phyloP scores from a whole-genome alignment of 805 yeast species.

The Dipodascopsis uninucleata region DNA sequence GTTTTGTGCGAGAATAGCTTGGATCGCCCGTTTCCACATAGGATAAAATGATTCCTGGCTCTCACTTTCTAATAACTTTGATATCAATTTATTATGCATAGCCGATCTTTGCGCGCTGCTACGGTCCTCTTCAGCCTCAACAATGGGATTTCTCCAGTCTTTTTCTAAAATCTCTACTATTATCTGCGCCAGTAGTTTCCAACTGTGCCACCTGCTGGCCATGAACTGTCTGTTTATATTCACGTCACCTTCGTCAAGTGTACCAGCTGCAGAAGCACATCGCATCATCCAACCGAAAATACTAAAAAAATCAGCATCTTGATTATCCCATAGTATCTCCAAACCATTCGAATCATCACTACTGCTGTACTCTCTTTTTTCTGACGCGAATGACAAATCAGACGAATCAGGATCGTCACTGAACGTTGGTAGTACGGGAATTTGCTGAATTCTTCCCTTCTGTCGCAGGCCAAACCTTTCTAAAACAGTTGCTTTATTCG shows the following conservation, averaged over 20 bases:
- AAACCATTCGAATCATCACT: conserved; percentile 4
- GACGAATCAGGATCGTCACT: too few relatives aligned
- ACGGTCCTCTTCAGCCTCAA: neutral
- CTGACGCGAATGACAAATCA: too few relatives aligned
- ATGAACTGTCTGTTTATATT: conserved; percentile 4
- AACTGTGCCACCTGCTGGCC: conserved; percentile 20
- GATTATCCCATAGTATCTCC: conserved; percentile 11
- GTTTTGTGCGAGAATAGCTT: conserved; percentile 15
- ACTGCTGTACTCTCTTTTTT: neutral
- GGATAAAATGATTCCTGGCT: too few relatives aligned
- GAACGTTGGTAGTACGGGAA: neutral
- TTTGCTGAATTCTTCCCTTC: neutral
- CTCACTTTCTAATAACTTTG: too few relatives aligned
- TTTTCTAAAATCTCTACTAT: conserved; percentile 8
- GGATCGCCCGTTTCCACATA: conserved; percentile 20
- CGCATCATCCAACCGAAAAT: conserved; percentile 22
- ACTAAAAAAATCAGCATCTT: conserved; percentile 14
- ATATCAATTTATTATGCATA: too few relatives aligned
- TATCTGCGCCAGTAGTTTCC: conserved; percentile 2
- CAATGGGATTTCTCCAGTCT: conserved; percentile 13
- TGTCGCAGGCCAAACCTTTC: too few relatives aligned
- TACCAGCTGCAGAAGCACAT: conserved; percentile 18
- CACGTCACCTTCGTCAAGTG: neutral
- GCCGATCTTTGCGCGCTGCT: neutral
- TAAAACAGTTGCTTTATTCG: too few relatives aligned